Conservation (phyloP, 805 yeast species). For the Yarrowia yakushimensis region DNA sequence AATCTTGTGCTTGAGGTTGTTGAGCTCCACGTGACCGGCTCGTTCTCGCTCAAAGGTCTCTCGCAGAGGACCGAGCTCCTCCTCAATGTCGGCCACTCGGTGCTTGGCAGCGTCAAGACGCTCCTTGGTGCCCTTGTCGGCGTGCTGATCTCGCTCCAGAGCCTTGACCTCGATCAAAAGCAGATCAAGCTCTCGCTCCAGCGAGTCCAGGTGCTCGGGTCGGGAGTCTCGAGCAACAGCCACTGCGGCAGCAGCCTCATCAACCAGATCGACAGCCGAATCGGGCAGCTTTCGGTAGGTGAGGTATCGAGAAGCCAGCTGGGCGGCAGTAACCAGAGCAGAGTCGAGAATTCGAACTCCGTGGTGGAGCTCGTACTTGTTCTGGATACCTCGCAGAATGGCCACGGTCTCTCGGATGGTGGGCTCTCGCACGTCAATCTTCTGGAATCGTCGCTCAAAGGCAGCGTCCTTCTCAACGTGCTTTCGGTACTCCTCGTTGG, state of each 20-base stretch:
- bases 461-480: constrained; percentile 96
- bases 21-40: constrained; percentile 86
- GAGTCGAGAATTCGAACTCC: constrained; percentile 95
- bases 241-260: constrained; percentile 94
- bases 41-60: constrained; percentile 84
- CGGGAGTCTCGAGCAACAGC: constrained; percentile 98
- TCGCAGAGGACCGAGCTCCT: constrained; percentile 76
- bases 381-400: constrained; percentile 92
- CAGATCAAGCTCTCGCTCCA: constrained; percentile 88
- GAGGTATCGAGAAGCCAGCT: constrained; percentile 86
- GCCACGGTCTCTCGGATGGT: constrained; percentile 91
- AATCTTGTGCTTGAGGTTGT: constrained; percentile 80
- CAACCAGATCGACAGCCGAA: constrained; percentile 93
- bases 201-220: constrained; percentile 92
- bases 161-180: constrained; percentile 96
- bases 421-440: constrained; percentile 93
- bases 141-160: constrained; percentile 83
- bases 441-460: constrained; percentile 96
- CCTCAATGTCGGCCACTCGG: constrained; percentile 78
- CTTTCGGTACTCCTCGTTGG: constrained; percentile 89
- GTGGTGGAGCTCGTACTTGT: constrained; percentile 93
- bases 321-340: constrained; percentile 92
- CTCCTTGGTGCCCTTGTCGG: constrained; percentile 72
- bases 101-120: constrained; percentile 75
- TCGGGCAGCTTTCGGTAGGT: constrained; percentile 96